Evolutionary conservation across 768 basidiomycete species (phyloP).

Genomic region (Galerina marginata): DNA sequence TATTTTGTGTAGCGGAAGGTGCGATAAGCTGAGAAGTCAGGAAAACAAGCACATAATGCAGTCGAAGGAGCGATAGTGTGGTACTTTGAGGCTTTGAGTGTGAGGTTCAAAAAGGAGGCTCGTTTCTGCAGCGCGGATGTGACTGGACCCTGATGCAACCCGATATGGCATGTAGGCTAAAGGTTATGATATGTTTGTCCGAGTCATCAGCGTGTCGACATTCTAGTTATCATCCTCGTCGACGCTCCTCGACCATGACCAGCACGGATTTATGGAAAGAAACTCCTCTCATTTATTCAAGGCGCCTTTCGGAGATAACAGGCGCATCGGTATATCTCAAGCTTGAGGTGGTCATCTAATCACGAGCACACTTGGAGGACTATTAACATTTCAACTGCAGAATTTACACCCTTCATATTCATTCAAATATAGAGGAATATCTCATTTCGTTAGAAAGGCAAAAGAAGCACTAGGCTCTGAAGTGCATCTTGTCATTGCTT

Average conservation of each 20-base stretch:
- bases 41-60: too few relatives aligned
- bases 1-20: too few relatives aligned
- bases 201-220: too few relatives aligned
- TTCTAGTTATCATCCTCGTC: too few relatives aligned
- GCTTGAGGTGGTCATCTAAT: slow-evolving; percentile 59
- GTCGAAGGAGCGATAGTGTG: too few relatives aligned
- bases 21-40: too few relatives aligned
- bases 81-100: too few relatives aligned
- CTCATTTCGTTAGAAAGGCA: slow-evolving; percentile 60
- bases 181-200: too few relatives aligned
- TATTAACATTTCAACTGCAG: slow-evolving; percentile 38
- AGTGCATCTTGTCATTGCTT: slow-evolving; percentile 72
- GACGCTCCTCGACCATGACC: not conserved
- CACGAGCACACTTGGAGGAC: not conserved
- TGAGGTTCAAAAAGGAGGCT: too few relatives aligned
- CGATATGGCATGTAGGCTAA: too few relatives aligned
- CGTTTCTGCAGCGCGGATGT: too few relatives aligned
- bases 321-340: slow-evolving; percentile 68
- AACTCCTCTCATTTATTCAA: slow-evolving; percentile 71
- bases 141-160: too few relatives aligned
- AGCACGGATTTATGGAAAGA: slow-evolving; percentile 52
- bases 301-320: slow-evolving; percentile 56
- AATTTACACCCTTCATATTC: slow-evolving; percentile 76
- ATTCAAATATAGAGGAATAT: slow-evolving; percentile 79
- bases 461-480: slow-evolving; percentile 53